Evolutionary conservation across 1,284 basidiomycete genomes (phyloP), one percentile per base, ranked within the genome.

Genomic region (Boletellus sp.): DNA sequence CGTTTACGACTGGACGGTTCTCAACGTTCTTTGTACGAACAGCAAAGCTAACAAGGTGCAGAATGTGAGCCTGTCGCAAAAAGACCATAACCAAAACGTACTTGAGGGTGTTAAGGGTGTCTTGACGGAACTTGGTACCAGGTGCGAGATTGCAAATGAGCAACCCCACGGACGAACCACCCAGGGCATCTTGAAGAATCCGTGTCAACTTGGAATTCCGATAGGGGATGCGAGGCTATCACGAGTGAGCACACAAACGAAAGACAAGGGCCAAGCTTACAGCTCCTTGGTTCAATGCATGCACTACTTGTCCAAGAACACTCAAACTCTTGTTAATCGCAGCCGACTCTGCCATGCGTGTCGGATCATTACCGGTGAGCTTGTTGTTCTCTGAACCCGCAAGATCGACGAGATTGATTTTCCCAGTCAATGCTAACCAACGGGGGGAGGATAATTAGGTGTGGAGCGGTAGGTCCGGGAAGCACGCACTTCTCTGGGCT

Each of bases 321-420:
- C 87, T 87, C 35, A 93, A 69, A 8, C 86, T 90, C 63, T 89
- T 90, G 69, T 93, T 93, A 66, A 93, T 93, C 6, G 89, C 89
- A 1, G 86, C 71, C 5, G 86, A 89, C 70, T 93, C 85, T 1
- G 82, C 81, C 86, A 93, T 90, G 2, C 91, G 80, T 15, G 79
- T 82, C 2, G 81, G 71, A 62, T 92, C 86, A 58, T 93, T 93
- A 8, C 91, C 91, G 2, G 91, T 92, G 37, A 87, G 74, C 78
- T 91, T 93, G 67, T 92, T 93, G 62, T 92, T 92, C 71, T 93
- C 91, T 0, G 87, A 90, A 12, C 91, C 91, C 13, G 91, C 91
- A 16, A 93, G 76, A 69, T 93, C 91, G 12, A 92, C 88, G 4
- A 93, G 77, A 57, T 91, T 90, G 55, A 93, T 83, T 66, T 89